These are phyloP conservation scores for Pythium insidiosum DNA, from an alignment of 352 stramenopile species.

Conservation along the genomic window DNA sequence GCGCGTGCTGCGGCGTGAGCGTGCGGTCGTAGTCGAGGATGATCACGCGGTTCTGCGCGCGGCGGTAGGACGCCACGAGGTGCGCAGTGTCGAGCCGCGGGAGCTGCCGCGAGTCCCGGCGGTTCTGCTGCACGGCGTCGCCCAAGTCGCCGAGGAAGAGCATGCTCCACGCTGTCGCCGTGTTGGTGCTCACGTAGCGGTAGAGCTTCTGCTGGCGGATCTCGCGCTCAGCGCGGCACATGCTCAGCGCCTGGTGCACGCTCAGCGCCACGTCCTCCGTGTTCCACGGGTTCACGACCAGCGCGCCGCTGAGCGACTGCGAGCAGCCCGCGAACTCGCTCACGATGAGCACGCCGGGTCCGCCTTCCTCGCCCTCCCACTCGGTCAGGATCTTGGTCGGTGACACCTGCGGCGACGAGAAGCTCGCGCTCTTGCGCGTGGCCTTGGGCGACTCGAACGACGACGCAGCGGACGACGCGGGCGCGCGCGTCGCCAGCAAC, in stretches of 20 bases:
- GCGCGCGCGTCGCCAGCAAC: neutral
- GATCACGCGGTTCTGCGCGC: conserved; percentile 72
- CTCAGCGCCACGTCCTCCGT: conserved; percentile 77
- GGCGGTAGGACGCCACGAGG: conserved; percentile 60
- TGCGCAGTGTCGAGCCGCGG: conserved; percentile 49
- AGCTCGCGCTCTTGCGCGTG: neutral
- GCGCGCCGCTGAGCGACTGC: conserved; percentile 78
- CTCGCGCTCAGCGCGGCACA: conserved; percentile 76
- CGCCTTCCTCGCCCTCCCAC: conserved; percentile 73
- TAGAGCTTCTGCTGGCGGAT: conserved; percentile 88
- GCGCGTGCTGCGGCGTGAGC: conserved; percentile 63
- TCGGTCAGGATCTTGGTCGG: conserved; percentile 53
- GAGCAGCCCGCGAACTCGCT: conserved; percentile 87
- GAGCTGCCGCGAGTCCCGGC: conserved; percentile 32
- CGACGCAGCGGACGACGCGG: conserved; percentile 10
- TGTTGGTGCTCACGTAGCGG: conserved; percentile 84
- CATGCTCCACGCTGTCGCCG: conserved; percentile 73
- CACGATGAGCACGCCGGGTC: conserved; percentile 78
- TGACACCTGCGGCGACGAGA: conserved; percentile 20
- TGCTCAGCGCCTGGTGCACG: conserved; percentile 78
- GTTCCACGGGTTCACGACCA: conserved; percentile 86
- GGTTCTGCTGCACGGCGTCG: conserved; percentile 54
- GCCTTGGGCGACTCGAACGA: conserved; percentile 10
- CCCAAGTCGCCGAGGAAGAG: conserved; percentile 70
- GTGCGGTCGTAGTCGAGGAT: conserved; percentile 87